Evolutionary conservation across 306 rosid species (phyloP).

Genomic region (Hippophae gyantsensis): DNA sequence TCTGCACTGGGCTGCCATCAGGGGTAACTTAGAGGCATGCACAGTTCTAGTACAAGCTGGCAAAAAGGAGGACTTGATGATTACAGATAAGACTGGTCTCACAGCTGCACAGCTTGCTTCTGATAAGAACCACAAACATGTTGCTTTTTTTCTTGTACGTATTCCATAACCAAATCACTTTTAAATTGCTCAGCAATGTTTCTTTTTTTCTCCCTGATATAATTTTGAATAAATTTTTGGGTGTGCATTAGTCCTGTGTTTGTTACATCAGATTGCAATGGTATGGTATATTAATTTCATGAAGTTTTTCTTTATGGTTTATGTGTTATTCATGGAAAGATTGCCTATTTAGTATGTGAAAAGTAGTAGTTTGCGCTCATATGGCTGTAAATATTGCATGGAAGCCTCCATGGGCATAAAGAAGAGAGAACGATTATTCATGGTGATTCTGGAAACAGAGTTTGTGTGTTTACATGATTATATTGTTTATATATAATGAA

Average conservation of each 20-base stretch:
- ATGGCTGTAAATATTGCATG: too few species aligned
- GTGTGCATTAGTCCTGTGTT: neutral
- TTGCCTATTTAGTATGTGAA: too few species aligned
- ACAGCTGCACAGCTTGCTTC: slow-evolving; percentile 98
- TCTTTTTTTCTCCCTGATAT: slow-evolving; percentile 7
- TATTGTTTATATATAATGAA: too few species aligned
- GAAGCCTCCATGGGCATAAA: too few species aligned
- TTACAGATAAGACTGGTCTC: slow-evolving; percentile 92
- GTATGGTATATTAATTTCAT: too few species aligned
- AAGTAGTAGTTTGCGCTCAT: too few species aligned
- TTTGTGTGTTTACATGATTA: too few species aligned
- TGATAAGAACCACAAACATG: slow-evolving; percentile 93
- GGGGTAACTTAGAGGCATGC: slow-evolving; percentile 96
- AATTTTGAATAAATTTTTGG: neutral
- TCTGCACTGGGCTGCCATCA: slow-evolving; percentile 96
- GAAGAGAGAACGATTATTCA: too few species aligned
- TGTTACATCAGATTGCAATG: too few species aligned
- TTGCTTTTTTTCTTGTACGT: slow-evolving; percentile 99
- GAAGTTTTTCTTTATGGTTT: too few species aligned
- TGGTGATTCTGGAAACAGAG: too few species aligned
- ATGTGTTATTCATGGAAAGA: too few species aligned
- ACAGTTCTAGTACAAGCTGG: slow-evolving; percentile 97
- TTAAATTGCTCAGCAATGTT: slow-evolving; percentile 30
- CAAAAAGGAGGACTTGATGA: slow-evolving; percentile 82
- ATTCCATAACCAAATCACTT: slow-evolving; percentile 33